Evolutionary conservation across 2,329 filamentous ascomycete genomes (phyloP), one percentile per base, ranked within the genome.

Genomic region (Epichloe elymi): DNA sequence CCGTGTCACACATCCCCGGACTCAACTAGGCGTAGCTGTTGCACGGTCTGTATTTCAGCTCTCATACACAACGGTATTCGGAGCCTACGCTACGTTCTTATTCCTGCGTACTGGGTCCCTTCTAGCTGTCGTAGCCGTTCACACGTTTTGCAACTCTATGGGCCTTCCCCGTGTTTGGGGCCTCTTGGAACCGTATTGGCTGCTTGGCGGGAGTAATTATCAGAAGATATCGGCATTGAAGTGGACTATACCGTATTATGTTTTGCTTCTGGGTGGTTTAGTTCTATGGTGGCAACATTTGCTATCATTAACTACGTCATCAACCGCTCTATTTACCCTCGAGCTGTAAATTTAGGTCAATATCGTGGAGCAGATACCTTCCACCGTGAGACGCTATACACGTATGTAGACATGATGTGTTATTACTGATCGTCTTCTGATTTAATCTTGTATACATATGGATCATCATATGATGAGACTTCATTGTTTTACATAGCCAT

Each of bases 101-200:
- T 95, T 86, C 61, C 64, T 98, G 19, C 82, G 91, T 37, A 94
- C 89, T 0, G 89, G 88, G 3, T 94, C 85, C 46, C 69, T 97
- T 39, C 74, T 83, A 40, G 83, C 86, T 12, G 85, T 85, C 35
- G 82, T 91, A 49, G 63, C 83, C 19, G 83, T 87, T 5, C 93
- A 98, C 63, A 77, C 80, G 10, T 93, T 97, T 63, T 98, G 93
- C 71, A 98, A 98, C 64, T 86, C 79, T 71, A 86, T 90, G 76
- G 93, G 93, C 7, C 71, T 97, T 47, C 93, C 93, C 20, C 78
- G 89, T 6, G 69, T 97, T 53, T 95, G 86, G 82, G 91, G 93
- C 1, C 73, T 78, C 8, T 79, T 96, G 3, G 78, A 83, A 59
- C 78, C 71, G 12, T 63, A 70, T 49, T 73, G 70, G 70, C 51